phyloP scores from a whole-genome alignment of 2,329 filamentous ascomycete species.

The Penicillium sp. region DNA sequence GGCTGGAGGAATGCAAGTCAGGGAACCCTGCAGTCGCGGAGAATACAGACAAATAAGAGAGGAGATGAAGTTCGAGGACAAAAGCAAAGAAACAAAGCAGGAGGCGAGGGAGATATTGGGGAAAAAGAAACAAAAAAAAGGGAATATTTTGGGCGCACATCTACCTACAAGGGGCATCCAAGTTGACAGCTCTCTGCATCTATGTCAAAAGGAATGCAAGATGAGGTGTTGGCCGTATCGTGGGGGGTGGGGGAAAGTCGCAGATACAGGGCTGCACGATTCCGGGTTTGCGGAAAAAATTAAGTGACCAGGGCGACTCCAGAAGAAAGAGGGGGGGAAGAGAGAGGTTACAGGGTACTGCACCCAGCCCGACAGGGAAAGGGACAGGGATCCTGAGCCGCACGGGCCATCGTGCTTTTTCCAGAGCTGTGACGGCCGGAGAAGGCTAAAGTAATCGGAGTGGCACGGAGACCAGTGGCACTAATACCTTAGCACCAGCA shows the following conservation, averaged over 20 bases:
- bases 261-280: conserved; percentile 20
- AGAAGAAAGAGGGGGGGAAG: background rate
- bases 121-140: background rate
- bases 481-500: conserved; percentile 24
- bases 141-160: no score
- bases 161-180: background rate
- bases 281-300: conserved; percentile 20
- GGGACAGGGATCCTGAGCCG: conserved; percentile 10
- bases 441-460: conserved; percentile 28
- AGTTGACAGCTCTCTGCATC: background rate
- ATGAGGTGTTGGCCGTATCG: conserved; percentile 6
- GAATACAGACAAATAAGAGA: conserved; percentile 1
- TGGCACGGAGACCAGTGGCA: conserved; percentile 30
- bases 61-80: background rate
- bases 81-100: background rate
- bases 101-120: background rate
- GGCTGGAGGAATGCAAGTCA: conserved; percentile 23
- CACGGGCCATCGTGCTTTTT: conserved; percentile 25
- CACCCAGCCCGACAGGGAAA: conserved; percentile 14
- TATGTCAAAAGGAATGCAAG: conserved; percentile 2
- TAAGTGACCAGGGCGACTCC: background rate
- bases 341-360: conserved; percentile 10
- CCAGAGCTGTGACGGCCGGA: conserved; percentile 20
- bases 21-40: conserved; percentile 20
- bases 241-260: background rate